Conservation (phyloP, 2,329 filamentous ascomycete genomes). For the Ceratocystiopsis minuta region DNA sequence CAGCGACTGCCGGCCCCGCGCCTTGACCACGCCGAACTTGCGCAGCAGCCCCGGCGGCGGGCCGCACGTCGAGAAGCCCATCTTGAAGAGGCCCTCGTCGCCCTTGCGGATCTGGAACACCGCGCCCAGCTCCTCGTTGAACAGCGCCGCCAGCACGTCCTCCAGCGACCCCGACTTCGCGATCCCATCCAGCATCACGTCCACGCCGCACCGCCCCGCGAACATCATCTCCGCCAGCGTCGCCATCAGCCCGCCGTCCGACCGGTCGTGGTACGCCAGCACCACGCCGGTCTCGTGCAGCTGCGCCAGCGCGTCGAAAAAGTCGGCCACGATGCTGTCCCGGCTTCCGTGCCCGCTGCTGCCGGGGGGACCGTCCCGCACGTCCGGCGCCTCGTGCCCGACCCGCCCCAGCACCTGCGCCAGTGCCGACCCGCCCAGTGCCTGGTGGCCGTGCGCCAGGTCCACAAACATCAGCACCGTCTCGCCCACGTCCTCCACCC, state of each 20-base stretch:
- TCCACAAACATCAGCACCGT: conserved; percentile 82
- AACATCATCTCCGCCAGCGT: conserved; percentile 97
- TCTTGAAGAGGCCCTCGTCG: conserved; percentile 70
- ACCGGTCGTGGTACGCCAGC: conserved; percentile 86
- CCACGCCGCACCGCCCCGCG: conserved; percentile 74
- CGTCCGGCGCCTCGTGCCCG: conserved; percentile 70
- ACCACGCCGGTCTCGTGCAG: conserved; percentile 45
- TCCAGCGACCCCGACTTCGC: conserved; percentile 42
- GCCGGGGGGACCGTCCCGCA: conserved; percentile 38
- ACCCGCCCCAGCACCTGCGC: conserved; percentile 79
- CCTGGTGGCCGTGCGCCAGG: conserved; percentile 60
- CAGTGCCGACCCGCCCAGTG: conserved; percentile 77
- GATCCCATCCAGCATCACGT: conserved; percentile 65
- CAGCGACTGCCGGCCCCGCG: conserved; percentile 27
- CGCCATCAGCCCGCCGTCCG: conserved; percentile 81
- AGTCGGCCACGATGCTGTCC: conserved; percentile 38
- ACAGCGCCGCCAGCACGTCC: conserved; percentile 58
- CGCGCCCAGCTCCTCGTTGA: conserved; percentile 91
- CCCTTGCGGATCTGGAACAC: conserved; percentile 85
- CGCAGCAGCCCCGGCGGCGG: conserved; percentile 65
- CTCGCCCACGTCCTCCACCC: conserved; percentile 74
- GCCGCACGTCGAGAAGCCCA: conserved; percentile 80
- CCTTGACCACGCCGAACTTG: conserved; percentile 63
- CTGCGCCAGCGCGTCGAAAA: conserved; percentile 66
- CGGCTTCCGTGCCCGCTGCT: background rate